A percentile compares a stretch with the other conserved stretches of the same genome.
These are phyloP conservation scores for Hyphopichia wangnamkhiaoensis DNA, from an alignment of 1,139 yeast genomes.

Conservation along the genomic window DNA sequence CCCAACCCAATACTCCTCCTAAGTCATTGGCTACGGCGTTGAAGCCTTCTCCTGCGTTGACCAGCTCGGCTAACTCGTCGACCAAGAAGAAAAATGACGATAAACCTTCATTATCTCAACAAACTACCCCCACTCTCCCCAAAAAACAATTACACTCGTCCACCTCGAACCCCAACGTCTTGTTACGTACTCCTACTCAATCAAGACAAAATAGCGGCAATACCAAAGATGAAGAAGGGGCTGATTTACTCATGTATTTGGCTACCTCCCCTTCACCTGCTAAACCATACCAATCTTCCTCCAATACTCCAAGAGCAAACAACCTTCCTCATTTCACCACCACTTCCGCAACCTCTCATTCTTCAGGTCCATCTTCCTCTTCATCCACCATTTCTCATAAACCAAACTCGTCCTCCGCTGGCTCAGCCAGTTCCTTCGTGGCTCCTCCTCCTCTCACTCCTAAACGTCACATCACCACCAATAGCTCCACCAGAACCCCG, in stretches of 20 bases:
- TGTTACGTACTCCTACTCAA: slow-evolving; percentile 44
- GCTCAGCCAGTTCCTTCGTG: slow-evolving; percentile 15
- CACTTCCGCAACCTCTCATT: neutral
- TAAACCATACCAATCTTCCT: slow-evolving; percentile 31
- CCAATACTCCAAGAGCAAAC: slow-evolving; percentile 32
- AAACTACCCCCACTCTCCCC: slow-evolving; percentile 39
- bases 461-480: slow-evolving; percentile 33
- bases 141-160: slow-evolving; percentile 21
- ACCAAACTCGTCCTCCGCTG: slow-evolving; percentile 11
- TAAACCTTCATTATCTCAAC: slow-evolving; percentile 11
- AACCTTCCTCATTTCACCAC: neutral
- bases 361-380: neutral
- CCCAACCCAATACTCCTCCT: slow-evolving; percentile 31
- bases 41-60: slow-evolving; percentile 42
- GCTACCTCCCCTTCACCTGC: slow-evolving; percentile 88
- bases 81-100: slow-evolving; percentile 9
- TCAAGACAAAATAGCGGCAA: slow-evolving; percentile 16
- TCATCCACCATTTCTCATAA: slow-evolving; percentile 2
- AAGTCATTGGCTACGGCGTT: slow-evolving; percentile 20
- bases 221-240: slow-evolving; percentile 69
- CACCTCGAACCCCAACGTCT: slow-evolving; percentile 16
- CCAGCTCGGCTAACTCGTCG: slow-evolving; percentile 5
- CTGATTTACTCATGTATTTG: slow-evolving; percentile 75
- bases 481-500: slow-evolving; percentile 35
- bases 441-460: slow-evolving; percentile 51